Evolutionary conservation across 805 yeast genomes (phyloP).

Genomic region (Saccharomycopsis sp.): DNA sequence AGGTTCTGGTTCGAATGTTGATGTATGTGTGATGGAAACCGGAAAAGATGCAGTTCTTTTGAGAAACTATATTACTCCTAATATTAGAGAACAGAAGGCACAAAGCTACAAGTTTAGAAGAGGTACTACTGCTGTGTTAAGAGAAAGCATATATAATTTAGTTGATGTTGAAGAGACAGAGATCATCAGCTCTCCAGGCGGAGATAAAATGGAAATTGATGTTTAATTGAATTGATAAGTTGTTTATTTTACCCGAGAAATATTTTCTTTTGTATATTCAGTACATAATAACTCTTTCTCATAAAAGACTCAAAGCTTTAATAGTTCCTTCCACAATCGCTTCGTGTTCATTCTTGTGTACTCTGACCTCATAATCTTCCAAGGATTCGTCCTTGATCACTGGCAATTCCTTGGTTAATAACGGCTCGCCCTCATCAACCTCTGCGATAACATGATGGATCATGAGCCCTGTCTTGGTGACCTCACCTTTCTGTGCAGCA

Average conservation of each 20-base stretch:
- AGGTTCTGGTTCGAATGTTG: slow-evolving; percentile 98
- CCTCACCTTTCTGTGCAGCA: slow-evolving; percentile 82
- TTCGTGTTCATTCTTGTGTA: slow-evolving; percentile 76
- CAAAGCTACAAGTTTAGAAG: slow-evolving; percentile 78
- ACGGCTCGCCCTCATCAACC: slow-evolving; percentile 90
- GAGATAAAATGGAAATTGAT: slow-evolving; percentile 48
- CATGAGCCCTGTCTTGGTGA: slow-evolving; percentile 85
- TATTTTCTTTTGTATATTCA: neutral
- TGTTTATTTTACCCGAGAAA: too few relatives aligned
- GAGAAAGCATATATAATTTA: slow-evolving; percentile 50
- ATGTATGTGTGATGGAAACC: slow-evolving; percentile 91
- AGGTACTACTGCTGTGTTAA: slow-evolving; percentile 89
- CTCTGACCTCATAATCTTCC: slow-evolving; percentile 74
- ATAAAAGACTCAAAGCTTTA: slow-evolving; percentile 38
- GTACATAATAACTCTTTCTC: too few relatives aligned
- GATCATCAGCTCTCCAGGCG: slow-evolving; percentile 31
- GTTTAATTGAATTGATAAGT: slow-evolving; percentile 21
- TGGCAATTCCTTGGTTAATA: slow-evolving; percentile 72
- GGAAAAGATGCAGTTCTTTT: slow-evolving; percentile 81
- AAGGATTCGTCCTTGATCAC: slow-evolving; percentile 66
- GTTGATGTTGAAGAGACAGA: slow-evolving; percentile 59
- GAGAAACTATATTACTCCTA: slow-evolving; percentile 89
- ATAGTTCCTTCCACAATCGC: slow-evolving; percentile 92
- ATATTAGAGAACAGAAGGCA: slow-evolving; percentile 75
- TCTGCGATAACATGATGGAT: slow-evolving; percentile 94